These are phyloP conservation scores for Nyctanthes arbortristis DNA, from an alignment of 257 asterid genomes.

Conservation along the genomic window DNA sequence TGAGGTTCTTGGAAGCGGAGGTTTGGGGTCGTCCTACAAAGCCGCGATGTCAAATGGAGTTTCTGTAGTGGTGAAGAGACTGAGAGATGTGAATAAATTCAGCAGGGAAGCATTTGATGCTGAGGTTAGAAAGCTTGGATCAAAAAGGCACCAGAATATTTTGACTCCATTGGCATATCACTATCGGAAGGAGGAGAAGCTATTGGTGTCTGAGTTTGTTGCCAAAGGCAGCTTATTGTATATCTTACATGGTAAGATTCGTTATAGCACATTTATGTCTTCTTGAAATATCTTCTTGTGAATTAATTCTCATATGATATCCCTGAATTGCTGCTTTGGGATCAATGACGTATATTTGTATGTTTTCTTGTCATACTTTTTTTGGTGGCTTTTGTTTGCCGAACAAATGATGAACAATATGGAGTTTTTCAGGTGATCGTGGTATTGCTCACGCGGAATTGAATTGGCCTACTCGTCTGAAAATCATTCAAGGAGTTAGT, in stretches of 20 bases:
- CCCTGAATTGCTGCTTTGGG: neutral
- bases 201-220: conserved; percentile 63
- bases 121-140: conserved; percentile 68
- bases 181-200: conserved; percentile 83
- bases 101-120: conserved; percentile 58
- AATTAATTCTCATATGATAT: neutral
- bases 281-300: neutral
- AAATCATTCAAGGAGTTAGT: conserved; percentile 74
- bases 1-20: conserved; percentile 87
- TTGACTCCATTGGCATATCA: conserved; percentile 81
- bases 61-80: conserved; percentile 84
- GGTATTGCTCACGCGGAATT: conserved; percentile 63
- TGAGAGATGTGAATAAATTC: conserved; percentile 70
- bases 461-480: conserved; percentile 65
- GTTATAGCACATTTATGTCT: neutral
- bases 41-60: conserved; percentile 67
- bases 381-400: too few relatives aligned
- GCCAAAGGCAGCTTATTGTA: conserved; percentile 73
- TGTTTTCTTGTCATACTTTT: too few relatives aligned
- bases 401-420: neutral
- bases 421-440: conserved; percentile 57
- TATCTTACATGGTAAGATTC: conserved; percentile 66
- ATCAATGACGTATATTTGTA: too few relatives aligned
- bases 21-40: conserved; percentile 83
- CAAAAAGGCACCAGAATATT: conserved; percentile 55